Conservation (phyloP, 1,139 yeast genomes). For the Saccharomycopsis hybrid region DNA sequence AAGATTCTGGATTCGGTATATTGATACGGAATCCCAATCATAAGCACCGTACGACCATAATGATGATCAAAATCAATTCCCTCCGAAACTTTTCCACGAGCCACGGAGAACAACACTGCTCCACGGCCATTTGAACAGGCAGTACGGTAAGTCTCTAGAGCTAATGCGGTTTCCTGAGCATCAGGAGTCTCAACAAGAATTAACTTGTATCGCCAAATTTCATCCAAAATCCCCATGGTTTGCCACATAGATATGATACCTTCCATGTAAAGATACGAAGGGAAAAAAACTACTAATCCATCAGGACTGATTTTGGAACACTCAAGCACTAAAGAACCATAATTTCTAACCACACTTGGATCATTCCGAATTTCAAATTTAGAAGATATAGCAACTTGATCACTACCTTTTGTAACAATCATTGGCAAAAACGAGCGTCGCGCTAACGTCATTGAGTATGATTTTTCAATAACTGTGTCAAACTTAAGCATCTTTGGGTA, state of each 20-base stretch:
- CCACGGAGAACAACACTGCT: slow-evolving; percentile 91
- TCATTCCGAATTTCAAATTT: slow-evolving; percentile 95
- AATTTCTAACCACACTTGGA: slow-evolving; percentile 94
- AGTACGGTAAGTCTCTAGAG: slow-evolving; percentile 88
- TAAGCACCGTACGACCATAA: slow-evolving; percentile 92
- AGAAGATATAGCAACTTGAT: slow-evolving; percentile 93
- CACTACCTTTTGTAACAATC: slow-evolving; percentile 95
- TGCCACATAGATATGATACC: slow-evolving; percentile 98
- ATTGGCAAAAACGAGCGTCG: slow-evolving; percentile 89
- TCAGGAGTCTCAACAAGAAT: slow-evolving; percentile 98
- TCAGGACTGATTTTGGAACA: slow-evolving; percentile 95
- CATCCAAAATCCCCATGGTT: slow-evolving; percentile 94
- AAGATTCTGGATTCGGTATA: slow-evolving; percentile 94
- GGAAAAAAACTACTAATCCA: slow-evolving; percentile 96
- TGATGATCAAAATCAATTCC: slow-evolving; percentile 99
- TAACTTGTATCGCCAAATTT: slow-evolving; percentile 95
- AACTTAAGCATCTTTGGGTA: slow-evolving; percentile 95
- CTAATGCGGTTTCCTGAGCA: slow-evolving; percentile 95
- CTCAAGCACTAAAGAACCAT: slow-evolving; percentile 87
- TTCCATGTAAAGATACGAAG: slow-evolving; percentile 95
- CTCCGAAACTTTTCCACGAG: slow-evolving; percentile 97
- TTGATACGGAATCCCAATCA: slow-evolving; percentile 99
- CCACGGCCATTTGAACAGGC: slow-evolving; percentile 98
- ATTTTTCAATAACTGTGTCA: slow-evolving; percentile 89
- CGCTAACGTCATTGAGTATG: slow-evolving; percentile 93